Percentiles rank a stretch among this genome's conserved stretches.
These are phyloP conservation scores for Gaultheria prostrata DNA, from an alignment of 148 eudicot genomes.

Conservation along the genomic window DNA sequence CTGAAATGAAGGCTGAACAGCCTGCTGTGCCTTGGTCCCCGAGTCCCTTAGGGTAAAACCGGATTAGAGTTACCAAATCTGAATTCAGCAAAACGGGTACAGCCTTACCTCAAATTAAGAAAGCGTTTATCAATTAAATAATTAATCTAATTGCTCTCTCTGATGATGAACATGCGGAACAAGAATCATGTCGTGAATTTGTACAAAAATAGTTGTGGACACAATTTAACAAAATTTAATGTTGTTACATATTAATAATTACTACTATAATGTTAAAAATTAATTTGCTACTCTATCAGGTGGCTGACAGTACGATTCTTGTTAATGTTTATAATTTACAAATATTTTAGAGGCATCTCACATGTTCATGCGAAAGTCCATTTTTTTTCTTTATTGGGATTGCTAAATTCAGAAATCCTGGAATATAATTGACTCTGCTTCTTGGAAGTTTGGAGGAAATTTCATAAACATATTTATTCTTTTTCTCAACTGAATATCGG, in stretches of 20 bases:
- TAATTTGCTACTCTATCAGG: constrained; percentile 14
- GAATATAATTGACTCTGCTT: neutral
- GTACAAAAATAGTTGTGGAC: constrained; percentile 21
- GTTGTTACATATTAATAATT: neutral
- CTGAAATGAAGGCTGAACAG: too few relatives aligned
- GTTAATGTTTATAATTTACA: neutral
- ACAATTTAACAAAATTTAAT: neutral
- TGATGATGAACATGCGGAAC: too few relatives aligned
- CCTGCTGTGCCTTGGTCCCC: too few relatives aligned
- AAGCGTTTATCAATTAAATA: too few relatives aligned
- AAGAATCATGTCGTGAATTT: constrained; percentile 40
- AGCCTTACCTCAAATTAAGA: too few relatives aligned
- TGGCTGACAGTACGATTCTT: constrained; percentile 13
- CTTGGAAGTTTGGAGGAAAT: constrained; percentile 18
- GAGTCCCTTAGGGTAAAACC: too few relatives aligned
- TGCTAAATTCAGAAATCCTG: neutral
- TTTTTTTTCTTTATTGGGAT: neutral
- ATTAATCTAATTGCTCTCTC: too few relatives aligned
- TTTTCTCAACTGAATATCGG: neutral
- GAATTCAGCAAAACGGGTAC: too few relatives aligned
- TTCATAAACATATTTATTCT: neutral
- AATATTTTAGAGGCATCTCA: neutral
- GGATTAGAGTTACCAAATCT: too few relatives aligned
- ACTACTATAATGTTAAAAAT: neutral
- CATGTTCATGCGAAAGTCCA: neutral